Percentiles rank a stretch among this genome's conserved stretches.
Evolutionary conservation across 2,329 filamentous ascomycete species (phyloP).

Genomic region (Fusarium humuli): DNA sequence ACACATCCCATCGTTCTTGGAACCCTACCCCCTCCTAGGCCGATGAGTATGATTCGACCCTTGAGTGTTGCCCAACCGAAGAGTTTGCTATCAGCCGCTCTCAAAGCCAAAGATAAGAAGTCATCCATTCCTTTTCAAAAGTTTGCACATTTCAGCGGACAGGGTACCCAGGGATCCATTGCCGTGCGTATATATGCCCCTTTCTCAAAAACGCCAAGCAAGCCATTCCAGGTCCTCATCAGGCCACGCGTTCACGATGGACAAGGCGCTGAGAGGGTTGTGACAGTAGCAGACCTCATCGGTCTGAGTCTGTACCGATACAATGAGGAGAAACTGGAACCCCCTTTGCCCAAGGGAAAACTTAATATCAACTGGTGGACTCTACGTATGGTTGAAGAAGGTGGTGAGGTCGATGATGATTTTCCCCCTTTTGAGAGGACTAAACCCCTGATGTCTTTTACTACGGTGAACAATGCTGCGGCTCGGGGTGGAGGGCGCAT

Average conservation of each 20-base stretch:
- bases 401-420: slow-evolving; percentile 86
- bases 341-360: slow-evolving; percentile 72
- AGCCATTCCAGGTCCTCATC: slow-evolving; percentile 78
- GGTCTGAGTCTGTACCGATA: slow-evolving; percentile 83
- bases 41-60: slow-evolving; percentile 71
- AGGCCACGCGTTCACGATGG: slow-evolving; percentile 76
- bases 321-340: slow-evolving; percentile 79
- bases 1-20: slow-evolving; percentile 68
- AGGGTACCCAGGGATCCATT: slow-evolving; percentile 81
- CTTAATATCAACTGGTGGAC: slow-evolving; percentile 86
- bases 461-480: slow-evolving; percentile 84
- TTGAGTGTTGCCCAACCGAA: slow-evolving; percentile 76
- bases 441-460: slow-evolving; percentile 80
- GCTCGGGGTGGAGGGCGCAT: slow-evolving; percentile 69
- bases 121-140: slow-evolving; percentile 78
- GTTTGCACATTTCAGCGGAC: slow-evolving; percentile 80
- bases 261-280: slow-evolving; percentile 68
- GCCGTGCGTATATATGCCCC: slow-evolving; percentile 82
- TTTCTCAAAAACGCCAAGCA: slow-evolving; percentile 72
- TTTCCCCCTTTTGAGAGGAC: slow-evolving; percentile 82
- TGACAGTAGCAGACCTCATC: slow-evolving; percentile 84
- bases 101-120: slow-evolving; percentile 78
- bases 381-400: slow-evolving; percentile 84
- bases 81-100: slow-evolving; percentile 76
- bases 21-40: slow-evolving; percentile 77